These are phyloP conservation scores for Vigna angularis DNA, from an alignment of 306 rosid species.

Conservation along the genomic window DNA sequence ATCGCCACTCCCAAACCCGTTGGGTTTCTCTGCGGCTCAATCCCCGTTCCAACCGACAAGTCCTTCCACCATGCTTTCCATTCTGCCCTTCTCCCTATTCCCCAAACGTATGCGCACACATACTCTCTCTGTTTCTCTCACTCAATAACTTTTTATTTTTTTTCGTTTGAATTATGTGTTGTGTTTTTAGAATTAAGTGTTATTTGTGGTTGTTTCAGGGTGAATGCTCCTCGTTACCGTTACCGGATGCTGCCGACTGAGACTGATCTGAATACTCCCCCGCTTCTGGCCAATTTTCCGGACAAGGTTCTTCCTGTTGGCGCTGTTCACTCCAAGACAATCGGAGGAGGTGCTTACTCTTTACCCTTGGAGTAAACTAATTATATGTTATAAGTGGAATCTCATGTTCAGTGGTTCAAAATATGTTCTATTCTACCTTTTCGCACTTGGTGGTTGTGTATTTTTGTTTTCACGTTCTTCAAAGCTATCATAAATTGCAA, in stretches of 20 bases:
- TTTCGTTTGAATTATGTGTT: neutral
- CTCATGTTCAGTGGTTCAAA: neutral
- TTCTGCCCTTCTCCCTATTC: slow-evolving; percentile 78
- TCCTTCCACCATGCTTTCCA: slow-evolving; percentile 79
- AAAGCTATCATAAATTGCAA: neutral
- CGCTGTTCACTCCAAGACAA: slow-evolving; percentile 60
- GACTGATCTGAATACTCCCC: slow-evolving; percentile 89
- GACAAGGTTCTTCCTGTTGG: slow-evolving; percentile 73
- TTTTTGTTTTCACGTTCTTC: neutral
- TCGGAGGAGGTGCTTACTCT: slow-evolving; percentile 67
- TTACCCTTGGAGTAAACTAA: neutral
- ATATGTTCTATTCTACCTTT: neutral
- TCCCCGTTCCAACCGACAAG: slow-evolving; percentile 92
- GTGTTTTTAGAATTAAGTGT: neutral
- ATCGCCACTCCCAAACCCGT: slow-evolving; percentile 84
- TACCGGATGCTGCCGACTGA: slow-evolving; percentile 93
- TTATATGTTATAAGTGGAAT: slow-evolving; percentile 7
- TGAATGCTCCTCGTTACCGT: slow-evolving; percentile 86
- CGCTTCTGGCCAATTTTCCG: slow-evolving; percentile 61
- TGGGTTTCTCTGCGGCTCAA: slow-evolving; percentile 91
- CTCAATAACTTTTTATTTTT: neutral
- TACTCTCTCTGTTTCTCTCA: neutral
- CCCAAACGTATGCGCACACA: slow-evolving; percentile 56
- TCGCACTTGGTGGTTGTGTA: neutral
- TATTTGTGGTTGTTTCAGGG: slow-evolving; percentile 50